Evolutionary conservation across 2,329 filamentous ascomycete species (phyloP), one percentile per base, ranked within the genome.

Genomic region (Alternaria ventricosa): DNA sequence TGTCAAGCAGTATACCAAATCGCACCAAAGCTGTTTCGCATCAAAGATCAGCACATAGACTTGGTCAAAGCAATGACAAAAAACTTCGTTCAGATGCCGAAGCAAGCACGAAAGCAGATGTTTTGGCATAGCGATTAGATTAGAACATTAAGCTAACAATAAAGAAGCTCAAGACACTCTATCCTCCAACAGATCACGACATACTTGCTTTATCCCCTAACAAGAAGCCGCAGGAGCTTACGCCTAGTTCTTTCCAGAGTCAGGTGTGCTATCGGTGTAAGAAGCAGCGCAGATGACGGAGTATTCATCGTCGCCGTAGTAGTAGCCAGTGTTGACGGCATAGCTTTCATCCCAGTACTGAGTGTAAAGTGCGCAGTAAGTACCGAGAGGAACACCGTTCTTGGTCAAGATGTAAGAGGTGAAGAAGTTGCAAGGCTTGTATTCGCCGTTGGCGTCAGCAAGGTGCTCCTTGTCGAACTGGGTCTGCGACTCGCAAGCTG

Each of bases 391-490:
- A 25, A 74, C 60, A 15, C 71, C 74, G 55, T 78, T 77, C 57
- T 78, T 73, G 28, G 68, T 71, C 15, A 81, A 67, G n/a, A 81
- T 73, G 56, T 81, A 82, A 11, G 75, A 72, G 33, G 78, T 78
- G 66, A 75, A 79, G 70, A 80, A 80, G 65, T 79, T 80, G 74
- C 79, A 81, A 41, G 77, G 65, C 57, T 70, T 71, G 57, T 78
- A 79, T 10, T 69, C 71, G 18, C 74, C 75, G 22, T 71, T 67
- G 8, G 65, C 11, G 10, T 69, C 63, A 47, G 73, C 73, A 30
- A 70, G 59, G 60, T 75, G 69, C 28, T 72, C 67, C 33, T 61
- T 65, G 63, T 81, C 76, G 65, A 78, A 80, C 5, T 66, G 65
- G 11, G 76, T 81, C 64, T 80, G 75, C 18, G 75, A 70, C 53